Evolutionary conservation across 2,329 filamentous ascomycete genomes (phyloP).

Genomic region (Myriosclerotinia duriaeana): DNA sequence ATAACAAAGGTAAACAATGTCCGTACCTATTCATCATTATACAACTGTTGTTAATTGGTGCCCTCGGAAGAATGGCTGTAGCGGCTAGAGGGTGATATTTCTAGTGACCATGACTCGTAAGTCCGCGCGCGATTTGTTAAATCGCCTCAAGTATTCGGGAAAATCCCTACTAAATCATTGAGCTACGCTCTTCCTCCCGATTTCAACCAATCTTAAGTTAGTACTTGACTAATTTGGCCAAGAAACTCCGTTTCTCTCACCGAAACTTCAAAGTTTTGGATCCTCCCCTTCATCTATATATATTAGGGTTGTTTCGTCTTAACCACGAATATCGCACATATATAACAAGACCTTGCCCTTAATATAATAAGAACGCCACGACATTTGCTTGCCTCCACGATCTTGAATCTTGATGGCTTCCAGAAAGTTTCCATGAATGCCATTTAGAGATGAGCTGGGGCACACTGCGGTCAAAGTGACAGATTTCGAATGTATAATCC

Average conservation of each 20-base stretch:
- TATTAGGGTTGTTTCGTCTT: not conserved
- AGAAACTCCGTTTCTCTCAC: not conserved
- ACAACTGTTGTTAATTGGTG: too few relatives aligned
- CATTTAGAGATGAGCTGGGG: conserved; percentile 3
- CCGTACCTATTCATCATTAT: too few relatives aligned
- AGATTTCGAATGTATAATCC: not conserved
- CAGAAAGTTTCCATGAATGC: not conserved
- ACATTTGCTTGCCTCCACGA: not conserved
- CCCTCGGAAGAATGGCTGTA: too few relatives aligned
- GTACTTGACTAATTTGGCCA: not conserved
- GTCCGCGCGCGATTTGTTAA: not conserved
- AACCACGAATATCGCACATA: not conserved
- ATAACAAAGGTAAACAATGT: too few relatives aligned
- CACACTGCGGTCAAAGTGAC: conserved; percentile 1
- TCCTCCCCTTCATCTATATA: not conserved
- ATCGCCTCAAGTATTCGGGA: not conserved
- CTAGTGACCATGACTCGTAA: not conserved
- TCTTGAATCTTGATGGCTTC: not conserved
- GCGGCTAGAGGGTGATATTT: not conserved
- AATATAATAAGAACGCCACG: not conserved
- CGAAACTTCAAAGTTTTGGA: not conserved
- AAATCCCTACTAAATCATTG: too few relatives aligned
- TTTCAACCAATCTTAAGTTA: not conserved
- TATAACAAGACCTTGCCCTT: conserved; percentile 7
- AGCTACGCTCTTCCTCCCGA: too few relatives aligned